A percentile compares a stretch with the other conserved stretches of the same genome.
Conservation (phyloP, 2,329 filamentous ascomycete genomes). For the Dactylellina cionopaga region DNA sequence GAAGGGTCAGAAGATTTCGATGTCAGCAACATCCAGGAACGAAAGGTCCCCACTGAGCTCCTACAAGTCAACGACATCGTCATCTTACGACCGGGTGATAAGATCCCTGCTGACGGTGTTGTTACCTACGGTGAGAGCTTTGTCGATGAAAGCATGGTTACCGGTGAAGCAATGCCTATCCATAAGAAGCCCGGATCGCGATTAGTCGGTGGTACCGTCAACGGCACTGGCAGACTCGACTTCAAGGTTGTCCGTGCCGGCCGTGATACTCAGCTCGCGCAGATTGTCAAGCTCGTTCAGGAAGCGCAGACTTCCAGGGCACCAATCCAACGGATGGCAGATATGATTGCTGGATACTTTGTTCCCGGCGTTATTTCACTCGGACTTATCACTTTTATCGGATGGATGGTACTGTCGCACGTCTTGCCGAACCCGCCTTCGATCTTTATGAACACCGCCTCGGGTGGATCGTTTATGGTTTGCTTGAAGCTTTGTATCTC, state of each 20-base stretch:
- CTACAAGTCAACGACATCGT: constrained; percentile 94
- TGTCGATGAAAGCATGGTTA: constrained; percentile 98
- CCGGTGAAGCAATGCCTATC: constrained; percentile 94
- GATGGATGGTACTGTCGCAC: constrained; percentile 96
- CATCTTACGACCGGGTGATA: constrained; percentile 91
- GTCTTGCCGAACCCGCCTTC: constrained; percentile 82
- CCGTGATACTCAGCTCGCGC: constrained; percentile 93
- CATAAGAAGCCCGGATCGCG: constrained; percentile 82
- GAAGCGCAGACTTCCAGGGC: constrained; percentile 94
- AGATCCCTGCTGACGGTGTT: constrained; percentile 90
- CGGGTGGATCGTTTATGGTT: constrained; percentile 93
- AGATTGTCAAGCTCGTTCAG: constrained; percentile 98
- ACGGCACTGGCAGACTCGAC: constrained; percentile 88
- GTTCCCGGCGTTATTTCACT: constrained; percentile 88
- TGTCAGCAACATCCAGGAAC: constrained; percentile 69
- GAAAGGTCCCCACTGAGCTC: constrained; percentile 88
- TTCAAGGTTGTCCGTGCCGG: constrained; percentile 92
- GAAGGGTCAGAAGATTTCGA: constrained; percentile 63
- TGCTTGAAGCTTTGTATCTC: constrained; percentile 98
- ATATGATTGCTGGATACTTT: constrained; percentile 91
- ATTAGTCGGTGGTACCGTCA: constrained; percentile 93
- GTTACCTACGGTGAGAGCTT: constrained; percentile 91
- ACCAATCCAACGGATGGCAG: constrained; percentile 91
- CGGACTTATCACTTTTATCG: constrained; percentile 83
- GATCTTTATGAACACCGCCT: constrained; percentile 82